A percentile compares a stretch with the other conserved stretches of the same genome.
phyloP scores from a whole-genome alignment of 129 eudicot genomes.

The Escallonia herrerae region DNA sequence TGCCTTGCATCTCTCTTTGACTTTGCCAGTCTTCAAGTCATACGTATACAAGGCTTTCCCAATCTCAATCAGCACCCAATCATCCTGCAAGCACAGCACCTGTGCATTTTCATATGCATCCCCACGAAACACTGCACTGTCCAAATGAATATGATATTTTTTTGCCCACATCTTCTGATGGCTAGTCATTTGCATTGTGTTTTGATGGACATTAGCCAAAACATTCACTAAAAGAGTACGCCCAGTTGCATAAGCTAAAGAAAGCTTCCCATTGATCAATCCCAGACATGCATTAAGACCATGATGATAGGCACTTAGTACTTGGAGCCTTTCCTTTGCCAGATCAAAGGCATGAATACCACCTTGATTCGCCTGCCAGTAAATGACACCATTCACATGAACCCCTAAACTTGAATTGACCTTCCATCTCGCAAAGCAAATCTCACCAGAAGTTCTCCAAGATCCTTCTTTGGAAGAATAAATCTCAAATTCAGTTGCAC shows the following conservation, averaged over 20 bases:
- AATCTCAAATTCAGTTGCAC: conserved; percentile 49
- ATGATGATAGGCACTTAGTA: conserved; percentile 10
- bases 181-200: conserved; percentile 45
- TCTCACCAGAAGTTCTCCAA: conserved; percentile 45
- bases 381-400: conserved; percentile 29
- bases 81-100: conserved; percentile 24
- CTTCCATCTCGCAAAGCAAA: conserved; percentile 23
- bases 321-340: conserved; percentile 32
- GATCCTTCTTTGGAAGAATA: conserved; percentile 41
- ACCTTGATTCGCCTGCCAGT: conserved; percentile 20
- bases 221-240: conserved; percentile 4
- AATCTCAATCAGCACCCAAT: conserved; percentile 8
- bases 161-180: conserved; percentile 19
- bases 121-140: conserved; percentile 3
- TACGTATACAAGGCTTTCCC: conserved; percentile 5
- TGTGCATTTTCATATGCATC: not conserved
- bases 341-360: conserved; percentile 35
- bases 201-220: conserved; percentile 26
- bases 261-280: conserved; percentile 35
- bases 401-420: conserved; percentile 27
- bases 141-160: conserved; percentile 1
- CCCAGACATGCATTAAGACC: conserved; percentile 26
- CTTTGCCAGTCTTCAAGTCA: conserved; percentile 23
- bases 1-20: conserved; percentile 10
- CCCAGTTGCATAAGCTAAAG: conserved; percentile 15